phyloP scores from a whole-genome alignment of 2,329 filamentous ascomycete genomes.

The Venturia carpophila region DNA sequence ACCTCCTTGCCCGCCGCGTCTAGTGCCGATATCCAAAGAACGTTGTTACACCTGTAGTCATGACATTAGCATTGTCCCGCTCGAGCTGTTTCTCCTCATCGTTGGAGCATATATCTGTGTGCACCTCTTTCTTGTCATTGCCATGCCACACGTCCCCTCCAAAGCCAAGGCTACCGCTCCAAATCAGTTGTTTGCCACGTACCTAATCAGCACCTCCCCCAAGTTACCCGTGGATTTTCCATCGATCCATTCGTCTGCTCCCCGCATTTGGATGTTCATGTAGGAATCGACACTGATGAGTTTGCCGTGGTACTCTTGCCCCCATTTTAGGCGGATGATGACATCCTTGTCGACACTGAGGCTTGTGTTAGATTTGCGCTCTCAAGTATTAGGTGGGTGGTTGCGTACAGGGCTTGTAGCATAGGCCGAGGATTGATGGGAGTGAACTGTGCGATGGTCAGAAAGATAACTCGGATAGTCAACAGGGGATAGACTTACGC shows the following conservation, averaged over 20 bases:
- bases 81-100: not conserved
- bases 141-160: not conserved
- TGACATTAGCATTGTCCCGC: conserved; percentile 6
- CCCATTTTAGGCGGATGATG: conserved; percentile 93
- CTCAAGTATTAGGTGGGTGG: conserved; percentile 4
- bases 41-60: conserved; percentile 74
- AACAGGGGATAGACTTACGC: not conserved
- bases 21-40: conserved; percentile 74
- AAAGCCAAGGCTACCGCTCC: not conserved
- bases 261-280: conserved; percentile 94
- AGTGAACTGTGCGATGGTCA: conserved; percentile 50
- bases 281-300: conserved; percentile 93
- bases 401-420: conserved; percentile 77
- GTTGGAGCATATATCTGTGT: not conserved
- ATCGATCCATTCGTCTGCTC: conserved; percentile 86
- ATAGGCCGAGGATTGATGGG: conserved; percentile 95
- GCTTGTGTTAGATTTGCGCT: conserved; percentile 2
- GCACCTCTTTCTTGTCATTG: not conserved
- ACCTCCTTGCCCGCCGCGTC: conserved; percentile 40
- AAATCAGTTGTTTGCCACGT: not conserved
- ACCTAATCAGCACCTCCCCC: conserved; percentile 90
- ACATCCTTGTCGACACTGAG: conserved; percentile 79
- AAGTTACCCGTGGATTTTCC: conserved; percentile 76
- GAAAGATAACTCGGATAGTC: not conserved
- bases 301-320: conserved; percentile 91